Base-by-base conservation (phyloP, 129 eudicot species). In the Escallonia herrerae region DNA sequence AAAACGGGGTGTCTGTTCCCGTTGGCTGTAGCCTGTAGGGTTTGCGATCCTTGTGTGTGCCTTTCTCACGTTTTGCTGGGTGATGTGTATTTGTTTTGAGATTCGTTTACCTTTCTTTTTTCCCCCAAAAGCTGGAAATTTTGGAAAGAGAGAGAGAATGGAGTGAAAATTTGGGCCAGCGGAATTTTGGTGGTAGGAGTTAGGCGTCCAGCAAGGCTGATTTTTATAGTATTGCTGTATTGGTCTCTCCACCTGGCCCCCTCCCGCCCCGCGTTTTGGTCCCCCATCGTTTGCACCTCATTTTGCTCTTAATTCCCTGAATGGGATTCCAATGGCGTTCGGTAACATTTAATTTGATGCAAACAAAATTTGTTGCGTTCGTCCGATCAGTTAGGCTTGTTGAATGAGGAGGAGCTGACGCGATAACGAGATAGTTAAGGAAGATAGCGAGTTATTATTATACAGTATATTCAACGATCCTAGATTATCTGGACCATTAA, bases 161-260 rank as follows among this genome's bases (percentile, higher is more conserved):
- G 14, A 8, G 37, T 12, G n/a, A 53, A 53, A 53, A 53, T 53
- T 8, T 56, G 67, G 73, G 72, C 57, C 74, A 74, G 77, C 71
- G 63, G 62, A 68, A 43, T 76, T 73, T 73, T 67, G 79, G 81
- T 80, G 85, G 81, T 68, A 69, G 63, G 63, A 78, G 66, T 73
- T 71, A 47, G 72, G 64, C 65, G 55, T 63, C 45, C 63, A 67
- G 65, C 72, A 22, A 22, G 47, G 14, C 67, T 72, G 48, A 50
- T 44, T 67, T 60, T 67, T 74, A 74, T 74, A 74, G 42, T 39
- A 8, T 15, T 6, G 7, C 47, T 58, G 42, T 39, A 8, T 15
- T 6, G 7, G 51, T 58, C 49, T 70, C 62, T 68, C 78, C 79
- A 60, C 69, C 59, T 69, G 76, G 71, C 75, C 11, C 3, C 61